Evolutionary conservation across 2,329 filamentous ascomycete genomes (phyloP), one percentile per base, ranked within the genome.

Genomic region (Xylaria sp.): DNA sequence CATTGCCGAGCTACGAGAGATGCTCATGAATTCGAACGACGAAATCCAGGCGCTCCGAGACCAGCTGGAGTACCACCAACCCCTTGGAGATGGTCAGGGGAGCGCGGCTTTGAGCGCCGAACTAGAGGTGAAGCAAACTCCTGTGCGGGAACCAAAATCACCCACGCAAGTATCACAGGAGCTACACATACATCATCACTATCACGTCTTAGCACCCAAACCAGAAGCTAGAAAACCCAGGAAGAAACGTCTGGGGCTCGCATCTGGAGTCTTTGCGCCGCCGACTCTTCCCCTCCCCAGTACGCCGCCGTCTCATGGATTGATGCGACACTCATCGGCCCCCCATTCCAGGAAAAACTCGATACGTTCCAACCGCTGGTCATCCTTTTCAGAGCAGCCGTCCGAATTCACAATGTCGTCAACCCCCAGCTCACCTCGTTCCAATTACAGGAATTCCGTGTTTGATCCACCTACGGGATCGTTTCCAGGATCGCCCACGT

Each of bases 171-270:
- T 87, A 2, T 91, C 91, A 0, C 91, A 93, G 75, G 93, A 96
- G 76, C 83, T 98, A 15, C 95, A 98, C 76, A 92, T 98, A 55
- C 95, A 98, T 77, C 94, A 98, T 76, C 95, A 98, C 78, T 97
- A 97, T 77, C 94, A 98, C 74, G 88, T 91, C 12, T 83, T 89
- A 8, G 63, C 74, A 1, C 82, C 86, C 63, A 90, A 89, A 78
- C 84, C 87, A 23, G 90, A 92, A 67, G 77, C 79, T 18, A 87
- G 88, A 73, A 90, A 90, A 69, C 84, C 88, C 9, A 93, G 90
- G 82, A 97, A 93, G 82, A 92, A 91, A 82, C 89, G 92, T 1
- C 87, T 89, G 39, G 85, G 88, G 25, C 82, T 93, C 10, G 87
- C 86, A 13, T 84, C 89, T 0, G 85, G 87, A 37, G 80, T 91